phyloP scores from a whole-genome alignment of 192 early-diverging fungal species.

The Coemansia sp. region DNA sequence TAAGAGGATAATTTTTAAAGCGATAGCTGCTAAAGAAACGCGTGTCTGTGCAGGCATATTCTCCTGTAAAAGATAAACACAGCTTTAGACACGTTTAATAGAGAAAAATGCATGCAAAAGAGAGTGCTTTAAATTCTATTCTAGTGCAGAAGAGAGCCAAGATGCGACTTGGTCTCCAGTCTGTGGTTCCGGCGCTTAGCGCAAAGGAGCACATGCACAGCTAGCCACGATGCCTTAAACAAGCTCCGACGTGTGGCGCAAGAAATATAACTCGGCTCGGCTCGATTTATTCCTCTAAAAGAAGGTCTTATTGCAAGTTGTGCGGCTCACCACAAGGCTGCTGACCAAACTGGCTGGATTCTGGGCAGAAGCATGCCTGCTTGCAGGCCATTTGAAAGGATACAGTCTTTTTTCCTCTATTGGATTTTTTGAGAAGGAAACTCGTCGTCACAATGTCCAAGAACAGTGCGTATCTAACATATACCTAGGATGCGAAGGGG shows the following conservation, averaged over 20 bases:
- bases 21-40: neutral
- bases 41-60: neutral
- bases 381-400: neutral
- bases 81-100: neutral
- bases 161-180: neutral
- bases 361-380: neutral
- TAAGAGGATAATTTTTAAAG: neutral
- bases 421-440: constrained; percentile 13
- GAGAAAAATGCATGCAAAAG: neutral
- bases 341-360: neutral
- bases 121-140: neutral
- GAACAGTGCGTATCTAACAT: constrained; percentile 47
- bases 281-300: neutral
- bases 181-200: neutral
- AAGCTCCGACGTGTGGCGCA: neutral
- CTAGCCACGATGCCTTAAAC: neutral
- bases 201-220: neutral
- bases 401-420: constrained; percentile 5
- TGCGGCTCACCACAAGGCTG: neutral
- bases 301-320: neutral
- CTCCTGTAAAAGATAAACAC: neutral
- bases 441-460: constrained; percentile 43
- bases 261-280: neutral
- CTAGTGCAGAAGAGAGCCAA: neutral
- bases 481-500: neutral